Conservation (phyloP, 805 yeast genomes). For the Middelhovenomyces tepae region DNA sequence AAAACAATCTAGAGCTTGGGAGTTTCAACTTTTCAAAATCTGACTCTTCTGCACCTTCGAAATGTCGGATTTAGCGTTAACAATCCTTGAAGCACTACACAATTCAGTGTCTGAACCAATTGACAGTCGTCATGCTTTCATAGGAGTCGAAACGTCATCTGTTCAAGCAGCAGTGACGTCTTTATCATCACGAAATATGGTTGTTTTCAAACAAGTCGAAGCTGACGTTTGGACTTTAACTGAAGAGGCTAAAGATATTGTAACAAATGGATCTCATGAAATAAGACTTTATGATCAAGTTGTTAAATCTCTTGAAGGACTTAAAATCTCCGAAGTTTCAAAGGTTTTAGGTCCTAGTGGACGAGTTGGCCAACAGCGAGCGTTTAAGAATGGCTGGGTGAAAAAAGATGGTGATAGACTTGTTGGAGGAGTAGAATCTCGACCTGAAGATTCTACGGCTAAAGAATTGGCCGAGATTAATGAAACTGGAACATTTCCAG, state of each 20-base stretch:
- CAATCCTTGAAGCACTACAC: slow-evolving; percentile 56
- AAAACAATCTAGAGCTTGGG: no score
- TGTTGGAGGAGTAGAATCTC: slow-evolving; percentile 39
- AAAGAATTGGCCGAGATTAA: slow-evolving; percentile 50
- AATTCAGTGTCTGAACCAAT: slow-evolving; percentile 44
- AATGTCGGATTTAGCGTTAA: slow-evolving; percentile 22
- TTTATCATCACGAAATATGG: slow-evolving; percentile 73
- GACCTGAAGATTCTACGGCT: slow-evolving; percentile 63
- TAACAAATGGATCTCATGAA: slow-evolving; percentile 83
- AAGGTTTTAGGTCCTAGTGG: slow-evolving; percentile 69
- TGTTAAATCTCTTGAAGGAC: slow-evolving; percentile 62
- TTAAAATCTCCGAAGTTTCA: slow-evolving; percentile 62
- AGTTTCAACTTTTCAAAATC: background rate
- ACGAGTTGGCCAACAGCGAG: slow-evolving; percentile 91
- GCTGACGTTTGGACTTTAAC: slow-evolving; percentile 68
- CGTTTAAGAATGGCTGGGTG: slow-evolving; percentile 97
- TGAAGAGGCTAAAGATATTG: slow-evolving; percentile 72
- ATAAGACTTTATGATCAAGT: slow-evolving; percentile 66
- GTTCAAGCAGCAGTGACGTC: slow-evolving; percentile 72
- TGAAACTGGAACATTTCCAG: slow-evolving; percentile 44
- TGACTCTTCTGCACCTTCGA: no score
- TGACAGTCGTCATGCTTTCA: slow-evolving; percentile 63
- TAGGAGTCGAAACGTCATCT: slow-evolving; percentile 33
- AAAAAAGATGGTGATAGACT: slow-evolving; percentile 76
- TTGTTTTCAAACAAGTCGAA: slow-evolving; percentile 64